Evolutionary conservation across 768 basidiomycete species (phyloP).

Genomic region (Trametes gibbosa): DNA sequence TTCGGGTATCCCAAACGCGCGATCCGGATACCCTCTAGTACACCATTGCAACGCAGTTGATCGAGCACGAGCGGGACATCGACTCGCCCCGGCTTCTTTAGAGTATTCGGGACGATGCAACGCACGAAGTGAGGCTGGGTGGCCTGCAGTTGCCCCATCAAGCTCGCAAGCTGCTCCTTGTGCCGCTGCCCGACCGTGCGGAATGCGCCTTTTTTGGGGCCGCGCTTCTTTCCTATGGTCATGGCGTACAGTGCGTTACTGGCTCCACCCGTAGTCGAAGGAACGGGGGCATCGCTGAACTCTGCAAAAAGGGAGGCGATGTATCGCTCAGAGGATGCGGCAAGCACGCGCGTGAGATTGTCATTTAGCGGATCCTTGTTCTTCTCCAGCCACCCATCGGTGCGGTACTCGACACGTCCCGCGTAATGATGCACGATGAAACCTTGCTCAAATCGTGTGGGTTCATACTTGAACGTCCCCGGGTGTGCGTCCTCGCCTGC

Average conservation of each 20-base stretch:
- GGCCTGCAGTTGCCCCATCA: slow-evolving; percentile 87
- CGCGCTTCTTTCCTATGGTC: slow-evolving; percentile 60
- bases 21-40: slow-evolving; percentile 97
- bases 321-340: slow-evolving; percentile 77
- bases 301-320: slow-evolving; percentile 85
- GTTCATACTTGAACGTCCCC: slow-evolving; percentile 80
- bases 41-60: slow-evolving; percentile 97
- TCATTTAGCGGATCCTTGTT: slow-evolving; percentile 99
- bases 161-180: slow-evolving; percentile 88
- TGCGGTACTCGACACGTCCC: slow-evolving; percentile 93
- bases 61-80: slow-evolving; percentile 95
- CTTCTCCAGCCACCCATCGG: slow-evolving; percentile 97
- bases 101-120: slow-evolving; percentile 93
- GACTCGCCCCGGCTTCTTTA: slow-evolving; percentile 88
- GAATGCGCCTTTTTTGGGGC: slow-evolving; percentile 93
- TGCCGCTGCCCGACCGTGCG: slow-evolving; percentile 94
- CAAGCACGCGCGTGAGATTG: slow-evolving; percentile 86
- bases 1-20: slow-evolving; percentile 97
- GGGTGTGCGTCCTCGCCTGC: slow-evolving; percentile 57
- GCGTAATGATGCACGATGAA: slow-evolving; percentile 97
- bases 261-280: slow-evolving; percentile 31
- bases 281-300: slow-evolving; percentile 49
- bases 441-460: slow-evolving; percentile 87
- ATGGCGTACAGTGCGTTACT: slow-evolving; percentile 34
- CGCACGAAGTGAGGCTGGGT: slow-evolving; percentile 98